phyloP scores from a whole-genome alignment of 192 early-diverging fungal genomes.

The Dissophora ornata region DNA sequence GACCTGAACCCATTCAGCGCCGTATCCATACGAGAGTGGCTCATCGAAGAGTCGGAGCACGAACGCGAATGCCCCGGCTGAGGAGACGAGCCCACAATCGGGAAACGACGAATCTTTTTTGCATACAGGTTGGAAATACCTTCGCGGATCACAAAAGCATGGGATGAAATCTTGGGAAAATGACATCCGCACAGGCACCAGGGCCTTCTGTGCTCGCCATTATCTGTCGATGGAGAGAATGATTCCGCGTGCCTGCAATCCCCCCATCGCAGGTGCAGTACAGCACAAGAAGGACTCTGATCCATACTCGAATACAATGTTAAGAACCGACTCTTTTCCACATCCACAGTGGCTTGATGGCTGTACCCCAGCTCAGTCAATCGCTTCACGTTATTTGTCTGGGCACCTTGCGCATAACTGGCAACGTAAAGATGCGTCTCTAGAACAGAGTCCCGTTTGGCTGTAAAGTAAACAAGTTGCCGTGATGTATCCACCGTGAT shows the following conservation, averaged over 20 bases:
- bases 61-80: constrained; percentile 21
- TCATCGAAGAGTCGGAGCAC: constrained; percentile 32
- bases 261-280: constrained; percentile 54
- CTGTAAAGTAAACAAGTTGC: constrained; percentile 70
- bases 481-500: constrained; percentile 64
- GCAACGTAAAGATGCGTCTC: constrained; percentile 74
- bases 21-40: constrained; percentile 15
- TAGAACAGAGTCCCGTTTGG: constrained; percentile 64
- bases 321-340: constrained; percentile 51
- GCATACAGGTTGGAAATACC: constrained; percentile 28
- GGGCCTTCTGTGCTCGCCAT: background rate
- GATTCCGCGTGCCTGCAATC: constrained; percentile 12
- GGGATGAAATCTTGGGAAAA: constrained; percentile 45
- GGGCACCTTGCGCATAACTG: constrained; percentile 30
- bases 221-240: constrained; percentile 14
- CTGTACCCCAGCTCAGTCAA: constrained; percentile 63
- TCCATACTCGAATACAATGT: constrained; percentile 62
- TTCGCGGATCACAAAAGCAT: constrained; percentile 41
- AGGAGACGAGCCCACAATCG: constrained; percentile 17
- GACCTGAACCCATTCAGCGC: constrained; percentile 16
- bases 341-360: constrained; percentile 58
- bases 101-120: constrained; percentile 10
- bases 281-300: constrained; percentile 52
- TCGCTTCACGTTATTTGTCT: constrained; percentile 24
- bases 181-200: constrained; percentile 51